Conservation (phyloP, 2,329 filamentous ascomycete genomes). For the Macrophomina phaseolina region DNA sequence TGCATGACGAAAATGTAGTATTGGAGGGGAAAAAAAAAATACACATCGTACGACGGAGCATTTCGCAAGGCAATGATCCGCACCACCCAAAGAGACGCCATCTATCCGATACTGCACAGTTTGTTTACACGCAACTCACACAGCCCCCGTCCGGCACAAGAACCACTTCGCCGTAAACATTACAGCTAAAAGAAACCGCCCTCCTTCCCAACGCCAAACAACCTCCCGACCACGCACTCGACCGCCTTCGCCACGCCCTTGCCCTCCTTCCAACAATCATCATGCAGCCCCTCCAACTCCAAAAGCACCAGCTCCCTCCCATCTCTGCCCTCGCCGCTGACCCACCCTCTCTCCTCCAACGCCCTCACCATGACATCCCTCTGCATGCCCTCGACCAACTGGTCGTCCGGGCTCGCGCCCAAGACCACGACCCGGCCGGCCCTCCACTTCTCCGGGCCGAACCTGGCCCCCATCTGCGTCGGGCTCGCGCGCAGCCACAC, state of each 20-base stretch:
- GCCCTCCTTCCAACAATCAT: constrained; percentile 68
- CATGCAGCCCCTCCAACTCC: constrained; percentile 64
- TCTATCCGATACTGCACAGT: too few relatives aligned
- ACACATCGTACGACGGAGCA: too few relatives aligned
- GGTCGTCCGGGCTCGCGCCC: constrained; percentile 54
- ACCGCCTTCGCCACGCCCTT: constrained; percentile 57
- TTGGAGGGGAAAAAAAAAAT: too few relatives aligned
- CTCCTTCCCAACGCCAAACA: constrained; percentile 8
- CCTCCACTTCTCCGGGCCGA: constrained; percentile 40
- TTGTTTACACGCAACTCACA: too few relatives aligned
- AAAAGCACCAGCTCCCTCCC: constrained; percentile 44
- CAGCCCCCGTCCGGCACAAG: too few relatives aligned
- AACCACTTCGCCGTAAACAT: too few relatives aligned
- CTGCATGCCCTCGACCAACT: constrained; percentile 62
- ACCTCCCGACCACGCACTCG: constrained; percentile 36
- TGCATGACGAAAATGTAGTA: too few relatives aligned
- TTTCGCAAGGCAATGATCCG: too few relatives aligned
- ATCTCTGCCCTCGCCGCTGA: constrained; percentile 34
- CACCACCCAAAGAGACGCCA: too few relatives aligned
- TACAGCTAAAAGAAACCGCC: constrained; percentile 8
- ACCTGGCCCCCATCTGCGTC: constrained; percentile 44
- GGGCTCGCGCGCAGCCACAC: constrained; percentile 65
- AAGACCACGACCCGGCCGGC: constrained; percentile 46
- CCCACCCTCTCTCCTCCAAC: constrained; percentile 53
- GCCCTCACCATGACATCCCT: constrained; percentile 60